Evolutionary conservation across 2,329 filamentous ascomycete genomes (phyloP).

Genomic region (Hymenoscyphus infarciens): DNA sequence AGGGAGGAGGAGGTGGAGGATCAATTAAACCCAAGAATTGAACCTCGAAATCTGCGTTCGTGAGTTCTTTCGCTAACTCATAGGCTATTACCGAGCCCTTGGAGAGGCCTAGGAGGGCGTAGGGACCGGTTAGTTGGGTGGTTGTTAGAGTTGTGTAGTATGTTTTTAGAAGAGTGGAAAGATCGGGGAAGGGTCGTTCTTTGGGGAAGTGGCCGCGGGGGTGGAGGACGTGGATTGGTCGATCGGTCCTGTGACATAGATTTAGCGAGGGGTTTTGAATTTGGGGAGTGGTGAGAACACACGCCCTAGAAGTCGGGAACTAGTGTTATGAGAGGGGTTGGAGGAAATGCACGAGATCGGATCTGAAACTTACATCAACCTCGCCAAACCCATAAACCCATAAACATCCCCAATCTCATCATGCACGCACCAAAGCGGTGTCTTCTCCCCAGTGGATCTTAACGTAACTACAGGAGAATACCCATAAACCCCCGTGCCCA

Average conservation of each 20-base stretch:
- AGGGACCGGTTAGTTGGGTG: constrained; percentile 47
- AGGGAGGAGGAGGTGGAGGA: not conserved
- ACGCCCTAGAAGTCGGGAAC: not conserved
- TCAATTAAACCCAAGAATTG: not conserved
- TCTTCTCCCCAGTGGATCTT: constrained; percentile 33
- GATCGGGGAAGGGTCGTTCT: constrained; percentile 37
- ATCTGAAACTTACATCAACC: constrained; percentile 14
- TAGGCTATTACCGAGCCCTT: constrained; percentile 49
- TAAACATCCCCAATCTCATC: constrained; percentile 42
- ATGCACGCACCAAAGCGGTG: constrained; percentile 42
- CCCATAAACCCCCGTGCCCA: constrained; percentile 8
- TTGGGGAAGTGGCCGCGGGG: constrained; percentile 37
- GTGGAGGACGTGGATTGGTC: constrained; percentile 46
- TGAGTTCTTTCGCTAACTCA: constrained; percentile 44
- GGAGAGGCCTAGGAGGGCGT: constrained; percentile 49
- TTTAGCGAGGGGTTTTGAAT: too few species aligned
- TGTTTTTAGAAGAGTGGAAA: constrained; percentile 39
- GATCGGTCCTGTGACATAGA: too few species aligned
- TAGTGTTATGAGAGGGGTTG: too few species aligned
- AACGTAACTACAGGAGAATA: constrained; percentile 39
- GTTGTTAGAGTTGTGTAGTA: constrained; percentile 42
- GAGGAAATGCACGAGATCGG: too few species aligned
- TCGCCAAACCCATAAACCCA: constrained; percentile 40
- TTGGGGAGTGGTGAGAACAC: too few species aligned
- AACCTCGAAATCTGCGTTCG: not conserved